Percentiles rank a stretch among this genome's conserved stretches.
phyloP scores from a whole-genome alignment of 1,284 basidiomycete genomes.

The Melampsora americana region DNA sequence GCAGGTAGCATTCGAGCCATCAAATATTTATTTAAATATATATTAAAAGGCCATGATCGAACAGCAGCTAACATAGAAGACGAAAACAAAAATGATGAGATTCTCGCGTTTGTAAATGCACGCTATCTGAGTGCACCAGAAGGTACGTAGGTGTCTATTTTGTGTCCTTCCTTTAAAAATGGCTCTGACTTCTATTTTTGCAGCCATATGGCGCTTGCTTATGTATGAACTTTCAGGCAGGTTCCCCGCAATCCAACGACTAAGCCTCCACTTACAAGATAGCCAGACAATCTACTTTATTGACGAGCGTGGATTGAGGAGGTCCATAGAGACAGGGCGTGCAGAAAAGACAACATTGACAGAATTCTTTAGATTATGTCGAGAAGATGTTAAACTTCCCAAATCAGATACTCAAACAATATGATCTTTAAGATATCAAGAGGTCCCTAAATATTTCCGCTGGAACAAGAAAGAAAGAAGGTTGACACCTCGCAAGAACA shows the following conservation, averaged over 20 bases:
- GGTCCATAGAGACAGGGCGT: not conserved
- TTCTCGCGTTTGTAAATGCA: not conserved
- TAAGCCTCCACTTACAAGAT: not conserved
- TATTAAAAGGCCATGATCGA: not conserved
- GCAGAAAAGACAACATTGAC: too few relatives aligned
- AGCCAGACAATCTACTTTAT: not conserved
- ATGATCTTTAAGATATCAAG: not conserved
- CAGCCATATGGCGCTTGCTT: not conserved
- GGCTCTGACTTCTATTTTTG: not conserved
- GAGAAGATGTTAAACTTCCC: not conserved
- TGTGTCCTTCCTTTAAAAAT: not conserved
- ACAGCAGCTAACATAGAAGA: not conserved
- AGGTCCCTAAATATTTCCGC: not conserved
- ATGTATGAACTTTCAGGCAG: not conserved
- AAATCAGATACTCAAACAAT: too few relatives aligned
- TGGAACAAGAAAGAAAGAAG: not conserved
- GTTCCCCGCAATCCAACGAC: not conserved
- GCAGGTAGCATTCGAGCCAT: not conserved
- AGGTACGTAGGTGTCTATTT: not conserved
- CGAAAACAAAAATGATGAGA: slow-evolving; percentile 12
- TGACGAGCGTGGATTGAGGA: not conserved
- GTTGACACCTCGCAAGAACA: not conserved
- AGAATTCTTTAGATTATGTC: not conserved
- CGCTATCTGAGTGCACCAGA: not conserved
- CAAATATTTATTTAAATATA: slow-evolving; percentile 7